Base-by-base conservation (phyloP, 306 rosid species). In the Malus orientalis region DNA sequence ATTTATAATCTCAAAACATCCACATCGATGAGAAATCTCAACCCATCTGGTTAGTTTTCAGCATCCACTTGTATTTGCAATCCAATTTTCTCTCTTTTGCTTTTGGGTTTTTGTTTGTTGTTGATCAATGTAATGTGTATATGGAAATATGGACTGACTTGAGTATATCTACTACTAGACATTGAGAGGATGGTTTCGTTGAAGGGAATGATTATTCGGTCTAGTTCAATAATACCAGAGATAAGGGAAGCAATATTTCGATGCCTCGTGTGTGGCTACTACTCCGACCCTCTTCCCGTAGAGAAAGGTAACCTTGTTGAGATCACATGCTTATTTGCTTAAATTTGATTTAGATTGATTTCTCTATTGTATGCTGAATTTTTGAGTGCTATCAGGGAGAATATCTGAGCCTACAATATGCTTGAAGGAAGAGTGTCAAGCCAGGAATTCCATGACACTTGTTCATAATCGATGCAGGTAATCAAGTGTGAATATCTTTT, bases 401-500 rank as follows among this genome's bases (percentile, higher is more conserved):
- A 91, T 95, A 59, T 81, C 69, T 19, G 99, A 95, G 74, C 99
- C 99, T 29, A 81, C 79, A 5, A 25, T 73, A 65, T 95, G 99
- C 87, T 36, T 86, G 90, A 95, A 89, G 83, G 97, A 92, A 65
- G 99, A 95, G 70, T 95, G 99, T 82, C 92, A 92, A 76, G 91
- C 99, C 71, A 90, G 83, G 80, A 88, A 92, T 84, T 88, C 99
- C 67, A 92, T 95, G 99, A 77, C 97, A 64, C 89, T 92, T 60
- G 89, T 95, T 80, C 99, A 95, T 84, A 95, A 95, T 71, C 84
- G 97, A 74, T 95, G 99, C 97, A 90, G 92, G 99, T 95, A 85
- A 71, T 32, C 45, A 42, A 18, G 6, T 8, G 54, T 3, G 3
- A 15, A 0, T 27, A 6, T 44, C 58, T 18, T 25, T 71, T 13